These are phyloP conservation scores for Cordyceps fumosorosea DNA, from an alignment of 2,329 filamentous ascomycete genomes.

Conservation along the genomic window DNA sequence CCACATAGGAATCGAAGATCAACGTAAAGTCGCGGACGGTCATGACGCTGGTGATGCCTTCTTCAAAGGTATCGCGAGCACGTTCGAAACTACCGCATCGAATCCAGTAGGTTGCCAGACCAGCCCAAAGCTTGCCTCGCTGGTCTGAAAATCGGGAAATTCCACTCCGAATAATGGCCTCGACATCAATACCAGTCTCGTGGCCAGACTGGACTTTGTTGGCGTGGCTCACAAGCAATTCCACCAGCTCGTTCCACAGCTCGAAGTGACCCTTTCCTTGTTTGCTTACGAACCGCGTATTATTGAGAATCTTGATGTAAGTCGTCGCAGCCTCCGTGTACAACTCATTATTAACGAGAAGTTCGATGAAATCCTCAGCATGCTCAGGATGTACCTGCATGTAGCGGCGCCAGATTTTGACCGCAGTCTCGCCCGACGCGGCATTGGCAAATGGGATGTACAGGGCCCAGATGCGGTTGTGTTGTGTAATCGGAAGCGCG, in stretches of 20 bases:
- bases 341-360: constrained; percentile 71
- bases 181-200: constrained; percentile 80
- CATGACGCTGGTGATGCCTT: constrained; percentile 96
- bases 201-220: constrained; percentile 75
- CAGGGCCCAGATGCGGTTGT: constrained; percentile 89
- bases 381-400: constrained; percentile 97
- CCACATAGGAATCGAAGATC: constrained; percentile 91
- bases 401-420: constrained; percentile 91
- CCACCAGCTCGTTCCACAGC: constrained; percentile 96
- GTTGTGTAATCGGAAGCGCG: constrained; percentile 87
- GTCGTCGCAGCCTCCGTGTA: constrained; percentile 88
- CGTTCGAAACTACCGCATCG: constrained; percentile 87
- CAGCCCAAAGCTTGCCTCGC: constrained; percentile 89
- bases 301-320: constrained; percentile 89
- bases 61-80: constrained; percentile 88
- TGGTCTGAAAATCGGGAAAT: constrained; percentile 89
- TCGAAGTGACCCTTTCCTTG: constrained; percentile 93
- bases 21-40: constrained; percentile 96
- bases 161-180: constrained; percentile 86
- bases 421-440: constrained; percentile 80
- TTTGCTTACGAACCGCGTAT: constrained; percentile 84
- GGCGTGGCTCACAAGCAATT: constrained; percentile 85
- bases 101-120: constrained; percentile 94
- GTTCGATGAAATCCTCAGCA: constrained; percentile 88
- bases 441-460: constrained; percentile 90